Conservation (phyloP, 495 filamentous ascomycete species). For the Penicillium coffeae region DNA sequence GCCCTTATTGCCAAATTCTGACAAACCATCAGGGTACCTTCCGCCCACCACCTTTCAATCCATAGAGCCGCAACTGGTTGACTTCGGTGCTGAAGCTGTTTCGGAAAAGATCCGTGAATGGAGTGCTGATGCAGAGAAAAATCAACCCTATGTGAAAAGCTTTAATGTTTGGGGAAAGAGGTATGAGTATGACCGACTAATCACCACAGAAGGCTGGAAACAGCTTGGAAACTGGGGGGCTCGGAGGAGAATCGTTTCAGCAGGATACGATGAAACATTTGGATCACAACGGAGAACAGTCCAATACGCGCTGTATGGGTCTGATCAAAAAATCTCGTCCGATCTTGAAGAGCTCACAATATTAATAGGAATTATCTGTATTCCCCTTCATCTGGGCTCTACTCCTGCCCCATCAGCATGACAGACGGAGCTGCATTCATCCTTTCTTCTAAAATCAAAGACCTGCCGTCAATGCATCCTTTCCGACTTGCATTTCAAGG, state of each 20-base stretch:
- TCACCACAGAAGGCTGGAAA: slow-evolving; percentile 44
- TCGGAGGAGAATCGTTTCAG: slow-evolving; percentile 32
- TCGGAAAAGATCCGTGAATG: slow-evolving; percentile 30
- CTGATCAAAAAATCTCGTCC: not conserved
- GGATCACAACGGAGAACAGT: slow-evolving; percentile 36
- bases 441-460: slow-evolving; percentile 48
- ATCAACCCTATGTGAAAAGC: slow-evolving; percentile 36
- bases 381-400: slow-evolving; percentile 56
- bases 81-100: slow-evolving; percentile 32
- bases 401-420: slow-evolving; percentile 68
- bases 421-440: slow-evolving; percentile 66
- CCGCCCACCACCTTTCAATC: slow-evolving; percentile 16
- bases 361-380: slow-evolving; percentile 62
- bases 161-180: slow-evolving; percentile 37
- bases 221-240: slow-evolving; percentile 35
- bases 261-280: slow-evolving; percentile 32
- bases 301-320: slow-evolving; percentile 17
- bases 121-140: slow-evolving; percentile 34
- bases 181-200: slow-evolving; percentile 36
- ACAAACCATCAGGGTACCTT: slow-evolving; percentile 26
- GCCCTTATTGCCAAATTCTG: not conserved
- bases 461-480: slow-evolving; percentile 31
- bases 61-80: slow-evolving; percentile 18
- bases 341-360: not conserved
- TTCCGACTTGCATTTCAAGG: slow-evolving; percentile 47